Percentiles rank a stretch among this genome's conserved stretches.
These are phyloP conservation scores for Prunella vulgaris DNA, from an alignment of 257 asterid genomes.

Conservation along the genomic window DNA sequence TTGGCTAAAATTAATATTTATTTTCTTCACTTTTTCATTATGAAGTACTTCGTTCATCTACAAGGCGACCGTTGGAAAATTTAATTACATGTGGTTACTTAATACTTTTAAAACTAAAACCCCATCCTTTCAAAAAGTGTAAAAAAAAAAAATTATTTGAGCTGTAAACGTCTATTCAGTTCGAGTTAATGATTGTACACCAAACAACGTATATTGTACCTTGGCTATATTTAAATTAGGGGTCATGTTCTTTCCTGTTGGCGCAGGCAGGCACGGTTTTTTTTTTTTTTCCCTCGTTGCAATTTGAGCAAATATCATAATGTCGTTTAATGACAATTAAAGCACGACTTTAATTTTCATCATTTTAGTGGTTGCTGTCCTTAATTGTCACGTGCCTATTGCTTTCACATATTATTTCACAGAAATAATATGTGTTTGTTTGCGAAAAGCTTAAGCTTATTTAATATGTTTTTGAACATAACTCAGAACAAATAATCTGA, in stretches of 20 bases:
- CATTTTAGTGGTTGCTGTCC: slow-evolving; percentile 19
- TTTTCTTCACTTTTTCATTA: background rate
- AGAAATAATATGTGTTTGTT: background rate
- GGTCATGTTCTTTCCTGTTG: background rate
- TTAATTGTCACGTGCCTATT: slow-evolving; percentile 22
- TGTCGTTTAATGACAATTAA: slow-evolving; percentile 12
- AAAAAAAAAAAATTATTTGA: background rate
- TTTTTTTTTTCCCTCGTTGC: background rate
- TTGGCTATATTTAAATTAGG: background rate
- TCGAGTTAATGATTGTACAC: background rate
- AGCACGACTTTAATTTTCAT: slow-evolving; percentile 9
- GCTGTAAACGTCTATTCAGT: background rate
- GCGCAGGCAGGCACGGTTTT: background rate
- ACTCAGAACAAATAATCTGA: too few relatives aligned
- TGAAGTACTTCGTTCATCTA: background rate
- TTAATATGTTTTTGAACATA: too few relatives aligned
- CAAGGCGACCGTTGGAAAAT: slow-evolving; percentile 5
- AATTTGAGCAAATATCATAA: background rate
- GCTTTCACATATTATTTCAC: slow-evolving; percentile 23
- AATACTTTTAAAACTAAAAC: background rate
- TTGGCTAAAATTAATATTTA: background rate
- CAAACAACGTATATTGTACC: background rate
- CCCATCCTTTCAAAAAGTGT: too few relatives aligned
- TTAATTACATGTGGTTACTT: slow-evolving; percentile 7
- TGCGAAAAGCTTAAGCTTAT: too few relatives aligned